Conservation (phyloP, 306 rosid species). For the Cercis canadensis region DNA sequence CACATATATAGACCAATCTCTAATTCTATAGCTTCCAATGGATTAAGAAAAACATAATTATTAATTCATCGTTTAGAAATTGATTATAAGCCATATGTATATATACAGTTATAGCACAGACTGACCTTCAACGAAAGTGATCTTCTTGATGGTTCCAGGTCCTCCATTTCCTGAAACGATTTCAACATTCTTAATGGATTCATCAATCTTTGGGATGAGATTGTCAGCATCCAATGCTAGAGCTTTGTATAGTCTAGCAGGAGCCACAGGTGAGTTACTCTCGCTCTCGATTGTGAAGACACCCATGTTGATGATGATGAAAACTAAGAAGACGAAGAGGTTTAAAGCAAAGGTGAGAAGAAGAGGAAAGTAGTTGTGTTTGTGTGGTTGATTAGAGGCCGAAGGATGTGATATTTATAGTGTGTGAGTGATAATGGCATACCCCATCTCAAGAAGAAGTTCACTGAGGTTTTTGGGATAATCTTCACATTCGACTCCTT, state of each 20-base stretch:
- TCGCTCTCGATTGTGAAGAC: constrained; percentile 41
- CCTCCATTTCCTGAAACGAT: constrained; percentile 56
- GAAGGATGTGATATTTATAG: too few relatives aligned
- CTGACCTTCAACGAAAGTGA: constrained; percentile 39
- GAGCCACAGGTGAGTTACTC: constrained; percentile 33
- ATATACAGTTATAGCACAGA: not conserved
- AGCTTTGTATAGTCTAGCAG: constrained; percentile 33
- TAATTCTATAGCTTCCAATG: too few relatives aligned
- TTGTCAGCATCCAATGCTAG: constrained; percentile 29
- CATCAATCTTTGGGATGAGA: constrained; percentile 30
- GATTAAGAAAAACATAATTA: too few relatives aligned
- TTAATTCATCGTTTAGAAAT: not conserved
- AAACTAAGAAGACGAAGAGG: not conserved
- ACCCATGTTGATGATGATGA: constrained; percentile 51
- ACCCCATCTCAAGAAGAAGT: too few relatives aligned
- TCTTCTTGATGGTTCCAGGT: constrained; percentile 52
- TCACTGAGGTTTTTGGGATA: too few relatives aligned
- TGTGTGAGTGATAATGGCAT: too few relatives aligned
- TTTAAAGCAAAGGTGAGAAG: not conserved
- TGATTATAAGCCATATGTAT: too few relatives aligned
- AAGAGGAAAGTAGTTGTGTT: too few relatives aligned
- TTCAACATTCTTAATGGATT: constrained; percentile 20
- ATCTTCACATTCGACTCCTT: too few relatives aligned
- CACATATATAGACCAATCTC: too few relatives aligned
- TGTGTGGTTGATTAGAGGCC: too few relatives aligned